Conservation (phyloP, 2,329 filamentous ascomycete genomes). For the Paecilomyces sp. region DNA sequence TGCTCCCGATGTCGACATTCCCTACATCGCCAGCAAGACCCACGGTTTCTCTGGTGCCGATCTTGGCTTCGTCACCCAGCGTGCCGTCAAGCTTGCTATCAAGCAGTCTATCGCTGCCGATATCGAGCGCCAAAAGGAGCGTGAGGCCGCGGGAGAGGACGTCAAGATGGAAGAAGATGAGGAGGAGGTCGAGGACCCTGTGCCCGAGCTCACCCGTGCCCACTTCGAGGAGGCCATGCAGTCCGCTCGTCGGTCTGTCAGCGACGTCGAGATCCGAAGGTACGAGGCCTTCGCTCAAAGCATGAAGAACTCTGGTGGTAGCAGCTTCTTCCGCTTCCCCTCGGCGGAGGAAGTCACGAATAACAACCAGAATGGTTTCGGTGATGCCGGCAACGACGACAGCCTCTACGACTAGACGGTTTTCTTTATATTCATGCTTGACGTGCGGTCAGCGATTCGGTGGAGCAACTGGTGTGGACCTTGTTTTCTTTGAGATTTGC, state of each 20-base stretch:
- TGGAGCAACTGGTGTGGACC: background rate
- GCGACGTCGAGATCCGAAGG: slow-evolving; percentile 91
- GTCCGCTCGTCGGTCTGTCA: slow-evolving; percentile 86
- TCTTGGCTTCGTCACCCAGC: slow-evolving; percentile 97
- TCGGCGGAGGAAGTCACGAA: slow-evolving; percentile 47
- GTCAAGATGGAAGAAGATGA: slow-evolving; percentile 63
- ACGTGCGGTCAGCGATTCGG: background rate
- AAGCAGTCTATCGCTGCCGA: slow-evolving; percentile 88
- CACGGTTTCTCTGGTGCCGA: slow-evolving; percentile 99
- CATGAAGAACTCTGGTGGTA: slow-evolving; percentile 96
- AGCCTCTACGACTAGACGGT: slow-evolving; percentile 83
- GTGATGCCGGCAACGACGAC: slow-evolving; percentile 86
- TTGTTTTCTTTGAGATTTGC: background rate
- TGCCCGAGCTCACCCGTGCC: slow-evolving; percentile 88
- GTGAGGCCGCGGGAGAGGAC: slow-evolving; percentile 70
- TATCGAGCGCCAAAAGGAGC: slow-evolving; percentile 84
- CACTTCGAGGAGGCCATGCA: slow-evolving; percentile 99
- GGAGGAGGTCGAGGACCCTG: slow-evolving; percentile 70
- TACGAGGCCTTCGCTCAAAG: slow-evolving; percentile 98
- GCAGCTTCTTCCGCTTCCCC: slow-evolving; percentile 98
- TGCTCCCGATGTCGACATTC: slow-evolving; percentile 74
- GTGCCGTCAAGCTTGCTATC: slow-evolving; percentile 98
- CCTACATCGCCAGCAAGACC: slow-evolving; percentile 91
- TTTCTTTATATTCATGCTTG: slow-evolving; percentile 25
- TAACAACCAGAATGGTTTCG: slow-evolving; percentile 54